A percentile compares a stretch with the other conserved stretches of the same genome.
Evolutionary conservation across 169 alveolate genomes (phyloP).

Genomic region (Plasmodium gallinaceum): DNA sequence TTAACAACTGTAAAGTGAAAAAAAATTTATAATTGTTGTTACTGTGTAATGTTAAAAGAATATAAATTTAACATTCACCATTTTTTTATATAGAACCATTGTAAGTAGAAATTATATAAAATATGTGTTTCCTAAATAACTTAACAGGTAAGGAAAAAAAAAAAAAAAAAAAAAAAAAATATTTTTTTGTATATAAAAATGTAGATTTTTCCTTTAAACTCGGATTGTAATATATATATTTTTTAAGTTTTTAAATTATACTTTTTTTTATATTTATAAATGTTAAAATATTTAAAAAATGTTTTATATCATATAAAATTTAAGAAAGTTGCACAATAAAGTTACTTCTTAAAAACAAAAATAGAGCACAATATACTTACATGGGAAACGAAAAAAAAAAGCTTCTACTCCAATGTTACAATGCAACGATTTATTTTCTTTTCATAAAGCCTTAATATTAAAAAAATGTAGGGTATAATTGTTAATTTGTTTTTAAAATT

Average conservation of each 20-base stretch:
- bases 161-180: neutral
- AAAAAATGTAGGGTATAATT: constrained; percentile 9
- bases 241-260: no score
- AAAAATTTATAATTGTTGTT: neutral
- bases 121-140: neutral
- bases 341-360: neutral
- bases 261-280: neutral
- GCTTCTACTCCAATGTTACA: neutral
- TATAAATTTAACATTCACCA: neutral
- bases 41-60: neutral
- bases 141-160: neutral
- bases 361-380: neutral
- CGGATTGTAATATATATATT: no score
- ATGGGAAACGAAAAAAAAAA: constrained; percentile 2
- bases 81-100: neutral
- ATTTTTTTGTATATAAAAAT: neutral
- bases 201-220: neutral
- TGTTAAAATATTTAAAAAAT: neutral
- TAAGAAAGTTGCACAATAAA: constrained; percentile 13
- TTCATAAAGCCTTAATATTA: neutral
- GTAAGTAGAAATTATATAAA: neutral
- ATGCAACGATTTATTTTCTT: neutral
- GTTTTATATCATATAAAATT: neutral
- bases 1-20: constrained; percentile 3
- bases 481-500: constrained; percentile 19